Evolutionary conservation across 2,329 filamentous ascomycete species (phyloP).

Genomic region (Fusarium poae): DNA sequence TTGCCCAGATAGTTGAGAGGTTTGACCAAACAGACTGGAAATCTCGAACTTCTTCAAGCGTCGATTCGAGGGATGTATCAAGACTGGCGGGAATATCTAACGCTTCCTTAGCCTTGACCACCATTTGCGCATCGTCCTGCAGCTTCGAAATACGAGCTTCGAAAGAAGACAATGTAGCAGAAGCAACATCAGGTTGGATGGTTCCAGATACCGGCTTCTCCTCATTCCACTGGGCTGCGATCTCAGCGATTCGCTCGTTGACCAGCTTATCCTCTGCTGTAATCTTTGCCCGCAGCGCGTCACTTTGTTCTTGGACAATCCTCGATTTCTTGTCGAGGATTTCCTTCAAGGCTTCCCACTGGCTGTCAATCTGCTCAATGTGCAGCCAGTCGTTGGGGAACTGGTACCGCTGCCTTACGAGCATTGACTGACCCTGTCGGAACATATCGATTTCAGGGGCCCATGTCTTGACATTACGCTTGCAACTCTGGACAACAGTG

Average conservation of each 20-base stretch:
- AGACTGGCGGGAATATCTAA: constrained; percentile 86
- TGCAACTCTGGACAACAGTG: constrained; percentile 96
- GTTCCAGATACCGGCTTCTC: constrained; percentile 97
- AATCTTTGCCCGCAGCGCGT: constrained; percentile 95
- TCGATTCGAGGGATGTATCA: constrained; percentile 84
- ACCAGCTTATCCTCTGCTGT: constrained; percentile 93
- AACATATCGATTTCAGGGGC: constrained; percentile 96
- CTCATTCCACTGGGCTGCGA: constrained; percentile 90
- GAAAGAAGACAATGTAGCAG: constrained; percentile 83
- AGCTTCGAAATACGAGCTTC: constrained; percentile 87
- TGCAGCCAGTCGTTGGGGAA: constrained; percentile 95
- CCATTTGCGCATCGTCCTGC: constrained; percentile 90
- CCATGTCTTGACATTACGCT: constrained; percentile 93
- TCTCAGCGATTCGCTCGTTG: constrained; percentile 86
- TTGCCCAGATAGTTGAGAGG: constrained; percentile 95
- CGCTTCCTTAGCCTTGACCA: constrained; percentile 96
- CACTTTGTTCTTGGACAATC: constrained; percentile 95
- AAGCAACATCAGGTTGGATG: constrained; percentile 90
- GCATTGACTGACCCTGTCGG: constrained; percentile 91
- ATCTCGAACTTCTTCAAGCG: constrained; percentile 96
- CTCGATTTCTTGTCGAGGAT: constrained; percentile 92
- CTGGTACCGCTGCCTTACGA: constrained; percentile 92
- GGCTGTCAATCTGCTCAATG: constrained; percentile 94
- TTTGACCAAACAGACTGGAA: constrained; percentile 99
- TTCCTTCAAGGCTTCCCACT: constrained; percentile 95